Evolutionary conservation across 805 yeast species (phyloP).

Genomic region (Candida ovalis): DNA sequence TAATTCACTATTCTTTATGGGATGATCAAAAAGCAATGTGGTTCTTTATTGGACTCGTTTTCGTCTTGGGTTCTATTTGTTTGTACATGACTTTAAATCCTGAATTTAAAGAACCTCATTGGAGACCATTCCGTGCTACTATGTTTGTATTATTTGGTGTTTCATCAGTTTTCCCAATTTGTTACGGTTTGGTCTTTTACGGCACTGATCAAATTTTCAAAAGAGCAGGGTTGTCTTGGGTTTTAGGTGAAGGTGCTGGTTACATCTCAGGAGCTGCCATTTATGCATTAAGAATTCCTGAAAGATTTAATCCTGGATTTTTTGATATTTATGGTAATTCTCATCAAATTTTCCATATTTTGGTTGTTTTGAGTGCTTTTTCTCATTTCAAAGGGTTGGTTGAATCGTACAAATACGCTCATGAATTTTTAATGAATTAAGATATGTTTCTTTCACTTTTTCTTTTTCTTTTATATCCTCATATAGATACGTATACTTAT

Average conservation of each 20-base stretch:
- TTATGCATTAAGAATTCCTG: conserved; percentile 80
- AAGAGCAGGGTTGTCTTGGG: conserved; percentile 58
- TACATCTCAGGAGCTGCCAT: conserved; percentile 77
- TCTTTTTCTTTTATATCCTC: no score
- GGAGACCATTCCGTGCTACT: conserved; percentile 72
- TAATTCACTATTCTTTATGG: conserved; percentile 37
- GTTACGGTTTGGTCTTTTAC: conserved; percentile 44
- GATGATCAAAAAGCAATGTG: conserved; percentile 38
- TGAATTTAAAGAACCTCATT: conserved; percentile 61
- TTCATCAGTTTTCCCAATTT: conserved; percentile 68
- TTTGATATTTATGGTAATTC: conserved; percentile 76
- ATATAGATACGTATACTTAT: no score
- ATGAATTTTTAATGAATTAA: conserved; percentile 20
- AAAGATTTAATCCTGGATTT: conserved; percentile 55
- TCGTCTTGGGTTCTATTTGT: conserved; percentile 57
- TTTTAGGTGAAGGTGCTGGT: conserved; percentile 64
- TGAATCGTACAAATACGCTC: conserved; percentile 51
- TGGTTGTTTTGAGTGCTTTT: conserved; percentile 73
- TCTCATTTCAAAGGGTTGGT: conserved; percentile 68
- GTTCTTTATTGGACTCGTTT: conserved; percentile 42
- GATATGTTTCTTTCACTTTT: conserved; percentile 2
- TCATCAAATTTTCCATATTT: conserved; percentile 78
- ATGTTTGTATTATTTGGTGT: conserved; percentile 81
- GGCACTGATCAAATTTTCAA: conserved; percentile 47
- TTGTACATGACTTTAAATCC: conserved; percentile 60